Conservation (phyloP, 306 rosid genomes). For the Carpinus fangiana region DNA sequence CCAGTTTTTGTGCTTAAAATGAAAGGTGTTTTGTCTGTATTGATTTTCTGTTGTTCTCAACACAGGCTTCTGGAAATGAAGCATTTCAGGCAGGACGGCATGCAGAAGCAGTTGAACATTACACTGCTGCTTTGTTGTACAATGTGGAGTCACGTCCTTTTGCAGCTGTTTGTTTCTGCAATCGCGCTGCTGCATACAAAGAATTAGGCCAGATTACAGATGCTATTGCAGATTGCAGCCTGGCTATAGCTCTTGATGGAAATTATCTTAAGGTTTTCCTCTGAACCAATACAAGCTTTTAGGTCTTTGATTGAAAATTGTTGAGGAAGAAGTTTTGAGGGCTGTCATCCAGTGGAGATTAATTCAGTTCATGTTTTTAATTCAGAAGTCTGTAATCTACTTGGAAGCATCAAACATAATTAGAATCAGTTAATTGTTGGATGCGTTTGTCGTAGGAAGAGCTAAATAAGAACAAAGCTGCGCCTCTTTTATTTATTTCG, state of each 20-base stretch:
- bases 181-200: slow-evolving; percentile 97
- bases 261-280: slow-evolving; percentile 73
- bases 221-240: slow-evolving; percentile 94
- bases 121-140: slow-evolving; percentile 76
- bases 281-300: slow-evolving; percentile 23
- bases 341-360: not conserved
- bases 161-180: slow-evolving; percentile 89
- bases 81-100: slow-evolving; percentile 89
- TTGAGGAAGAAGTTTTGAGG: slow-evolving; percentile 6
- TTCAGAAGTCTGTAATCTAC: not conserved
- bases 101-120: slow-evolving; percentile 82
- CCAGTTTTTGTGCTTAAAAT: not conserved
- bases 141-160: slow-evolving; percentile 85
- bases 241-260: slow-evolving; percentile 94
- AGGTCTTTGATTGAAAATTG: slow-evolving; percentile 12
- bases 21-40: not conserved
- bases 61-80: slow-evolving; percentile 90
- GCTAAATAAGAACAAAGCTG: not conserved
- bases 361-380: not conserved
- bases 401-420: not conserved
- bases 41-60: slow-evolving; percentile 29
- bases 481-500: not conserved
- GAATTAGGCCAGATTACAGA: slow-evolving; percentile 85
- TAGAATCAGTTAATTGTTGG: not conserved
- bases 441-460: not conserved